Percentiles rank a stretch among this genome's conserved stretches.
Evolutionary conservation across 23 red algal species (phyloP).

Genomic region (Pyropia yezoensis): DNA sequence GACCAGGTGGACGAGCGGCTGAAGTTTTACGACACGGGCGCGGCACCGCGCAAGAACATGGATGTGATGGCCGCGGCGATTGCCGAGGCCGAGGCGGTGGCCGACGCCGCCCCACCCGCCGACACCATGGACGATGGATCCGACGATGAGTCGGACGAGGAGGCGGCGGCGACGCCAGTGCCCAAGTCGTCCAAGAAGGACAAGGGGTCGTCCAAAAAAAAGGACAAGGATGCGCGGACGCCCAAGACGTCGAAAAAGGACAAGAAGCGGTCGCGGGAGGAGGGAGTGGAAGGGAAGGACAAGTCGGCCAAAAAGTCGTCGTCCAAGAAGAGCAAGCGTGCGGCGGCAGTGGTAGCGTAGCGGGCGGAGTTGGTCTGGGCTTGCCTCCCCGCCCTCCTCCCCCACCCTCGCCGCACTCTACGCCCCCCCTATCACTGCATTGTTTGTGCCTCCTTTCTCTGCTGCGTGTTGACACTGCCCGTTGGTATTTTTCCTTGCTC

Average conservation of each 20-base stretch:
- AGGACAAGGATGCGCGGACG: constrained; percentile 27
- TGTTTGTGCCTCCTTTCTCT: too few species aligned
- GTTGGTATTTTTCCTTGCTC: too few species aligned
- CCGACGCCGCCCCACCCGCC: constrained; percentile 4
- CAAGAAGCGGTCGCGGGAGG: constrained; percentile 31
- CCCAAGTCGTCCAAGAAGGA: constrained; percentile 47
- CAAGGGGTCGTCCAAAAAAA: constrained; percentile 47
- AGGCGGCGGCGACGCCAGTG: not conserved
- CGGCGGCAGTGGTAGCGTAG: too few species aligned
- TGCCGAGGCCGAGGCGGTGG: constrained; percentile 36
- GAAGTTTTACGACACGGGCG: constrained; percentile 79
- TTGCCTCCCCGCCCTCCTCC: too few species aligned
- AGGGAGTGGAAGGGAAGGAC: not conserved
- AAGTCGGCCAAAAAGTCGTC: not conserved
- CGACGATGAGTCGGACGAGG: constrained; percentile 15
- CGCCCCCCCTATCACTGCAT: too few species aligned
- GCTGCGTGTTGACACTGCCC: too few species aligned
- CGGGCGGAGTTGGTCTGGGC: too few species aligned
- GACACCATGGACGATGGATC: constrained; percentile 1
- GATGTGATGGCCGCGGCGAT: constrained; percentile 77
- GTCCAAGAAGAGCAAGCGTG: not conserved
- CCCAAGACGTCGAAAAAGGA: constrained; percentile 24
- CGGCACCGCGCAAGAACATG: constrained; percentile 68
- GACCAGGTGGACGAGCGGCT: constrained; percentile 93
- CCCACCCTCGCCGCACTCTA: too few species aligned